Conservation (phyloP, 345 rosid species). For the Orychophragmus violaceus region DNA sequence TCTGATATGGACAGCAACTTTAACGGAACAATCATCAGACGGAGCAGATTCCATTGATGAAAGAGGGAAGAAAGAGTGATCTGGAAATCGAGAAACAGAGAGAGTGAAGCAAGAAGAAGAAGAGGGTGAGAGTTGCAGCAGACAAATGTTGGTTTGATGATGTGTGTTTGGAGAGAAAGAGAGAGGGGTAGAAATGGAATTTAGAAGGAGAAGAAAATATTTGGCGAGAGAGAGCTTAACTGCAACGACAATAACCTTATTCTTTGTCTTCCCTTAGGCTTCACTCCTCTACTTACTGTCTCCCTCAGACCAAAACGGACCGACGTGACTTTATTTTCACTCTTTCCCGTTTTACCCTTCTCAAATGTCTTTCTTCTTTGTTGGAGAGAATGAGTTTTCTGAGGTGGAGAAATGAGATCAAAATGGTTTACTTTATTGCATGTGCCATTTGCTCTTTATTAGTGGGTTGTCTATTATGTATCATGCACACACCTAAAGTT, state of each 20-base stretch:
- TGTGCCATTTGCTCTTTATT: constrained; percentile 22
- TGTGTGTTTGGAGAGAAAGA: constrained; percentile 17
- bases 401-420: constrained; percentile 3
- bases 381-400: not conserved
- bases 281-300: constrained; percentile 38
- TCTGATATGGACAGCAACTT: constrained; percentile 94
- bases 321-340: constrained; percentile 38
- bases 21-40: constrained; percentile 92
- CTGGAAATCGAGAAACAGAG: constrained; percentile 14
- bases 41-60: constrained; percentile 50
- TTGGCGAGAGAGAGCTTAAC: constrained; percentile 32
- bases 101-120: too few relatives aligned
- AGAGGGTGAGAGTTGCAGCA: constrained; percentile 35
- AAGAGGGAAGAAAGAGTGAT: too few relatives aligned
- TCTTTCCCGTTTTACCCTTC: constrained; percentile 47
- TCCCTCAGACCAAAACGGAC: constrained; percentile 7
- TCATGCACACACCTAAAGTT: not conserved
- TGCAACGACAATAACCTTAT: constrained; percentile 53
- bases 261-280: constrained; percentile 62
- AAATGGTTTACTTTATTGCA: constrained; percentile 12
- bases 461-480: not conserved
- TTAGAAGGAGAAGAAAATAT: constrained; percentile 1
- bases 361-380: not conserved
- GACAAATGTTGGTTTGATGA: constrained; percentile 29
- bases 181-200: constrained; percentile 45